phyloP scores from a whole-genome alignment of 164 flowering plant genomes.

The Hamamelis virginiana region DNA sequence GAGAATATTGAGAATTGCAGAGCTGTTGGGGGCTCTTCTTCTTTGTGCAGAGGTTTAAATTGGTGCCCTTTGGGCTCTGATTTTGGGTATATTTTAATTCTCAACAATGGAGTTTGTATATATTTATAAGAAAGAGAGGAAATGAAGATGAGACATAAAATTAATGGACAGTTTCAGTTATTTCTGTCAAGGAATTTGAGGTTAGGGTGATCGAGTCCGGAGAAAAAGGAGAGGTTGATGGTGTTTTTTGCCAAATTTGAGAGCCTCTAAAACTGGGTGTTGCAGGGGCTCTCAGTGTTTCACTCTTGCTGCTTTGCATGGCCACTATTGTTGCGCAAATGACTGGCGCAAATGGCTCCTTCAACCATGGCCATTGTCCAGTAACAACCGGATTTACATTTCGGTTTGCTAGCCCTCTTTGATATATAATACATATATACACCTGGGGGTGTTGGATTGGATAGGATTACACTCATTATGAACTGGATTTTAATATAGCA shows the following conservation, averaged over 20 bases:
- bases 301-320: not conserved
- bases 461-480: too few relatives aligned
- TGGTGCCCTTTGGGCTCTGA: slow-evolving; percentile 23
- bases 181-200: not conserved
- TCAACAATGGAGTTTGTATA: not conserved
- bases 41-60: not conserved
- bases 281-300: too few relatives aligned
- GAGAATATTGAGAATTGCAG: not conserved
- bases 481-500: too few relatives aligned
- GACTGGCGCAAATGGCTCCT: too few relatives aligned
- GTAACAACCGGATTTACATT: too few relatives aligned
- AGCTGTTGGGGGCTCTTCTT: slow-evolving; percentile 13
- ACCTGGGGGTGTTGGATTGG: too few relatives aligned
- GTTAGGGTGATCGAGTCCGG: not conserved
- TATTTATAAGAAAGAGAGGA: not conserved
- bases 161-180: too few relatives aligned
- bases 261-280: not conserved
- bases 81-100: not conserved
- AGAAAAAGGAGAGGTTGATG: not conserved
- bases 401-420: too few relatives aligned
- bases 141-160: too few relatives aligned
- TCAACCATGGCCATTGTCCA: too few relatives aligned
- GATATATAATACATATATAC: too few relatives aligned
- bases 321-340: not conserved
- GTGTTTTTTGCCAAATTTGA: not conserved